Evolutionary conservation across 169 alveolate genomes (phyloP).

Genomic region (Plasmodium gallinaceum): DNA sequence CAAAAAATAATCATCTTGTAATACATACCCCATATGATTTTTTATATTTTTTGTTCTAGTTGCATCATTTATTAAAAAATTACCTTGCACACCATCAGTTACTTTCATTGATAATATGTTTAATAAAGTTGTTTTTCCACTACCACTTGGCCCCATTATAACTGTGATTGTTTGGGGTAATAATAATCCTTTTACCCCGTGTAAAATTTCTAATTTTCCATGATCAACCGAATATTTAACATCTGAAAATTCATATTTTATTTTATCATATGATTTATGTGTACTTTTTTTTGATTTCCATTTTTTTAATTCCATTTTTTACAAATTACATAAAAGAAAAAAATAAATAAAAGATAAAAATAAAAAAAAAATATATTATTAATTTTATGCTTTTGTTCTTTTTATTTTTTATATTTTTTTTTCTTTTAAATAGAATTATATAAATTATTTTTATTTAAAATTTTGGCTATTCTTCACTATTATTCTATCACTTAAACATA

Average conservation of each 20-base stretch:
- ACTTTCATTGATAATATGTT: slow-evolving; percentile 79
- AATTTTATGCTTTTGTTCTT: too few relatives aligned
- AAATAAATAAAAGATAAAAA: too few relatives aligned
- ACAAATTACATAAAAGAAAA: too few relatives aligned
- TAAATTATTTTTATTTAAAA: too few relatives aligned
- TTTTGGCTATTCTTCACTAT: too few relatives aligned
- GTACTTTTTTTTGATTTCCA: not conserved
- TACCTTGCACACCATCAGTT: slow-evolving; percentile 59
- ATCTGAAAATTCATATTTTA: slow-evolving; percentile 53
- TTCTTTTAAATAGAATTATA: too few relatives aligned
- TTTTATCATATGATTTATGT: slow-evolving; percentile 7
- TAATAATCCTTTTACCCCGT: slow-evolving; percentile 45
- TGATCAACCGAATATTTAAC: slow-evolving; percentile 50
- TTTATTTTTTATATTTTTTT: too few relatives aligned
- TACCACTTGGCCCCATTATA: slow-evolving; percentile 84
- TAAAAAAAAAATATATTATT: too few relatives aligned
- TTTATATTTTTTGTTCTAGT: slow-evolving; percentile 32
- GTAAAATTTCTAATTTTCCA: slow-evolving; percentile 60
- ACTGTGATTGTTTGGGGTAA: slow-evolving; percentile 75
- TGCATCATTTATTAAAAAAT: slow-evolving; percentile 31
- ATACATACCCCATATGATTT: slow-evolving; percentile 73
- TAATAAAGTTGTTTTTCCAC: slow-evolving; percentile 86
- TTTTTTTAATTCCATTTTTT: slow-evolving; percentile 1
- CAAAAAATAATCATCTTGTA: slow-evolving; percentile 79
- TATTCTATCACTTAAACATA: too few relatives aligned